Base-by-base conservation (phyloP, 805 yeast genomes). In the Schizosaccharomyces lindneri region DNA sequence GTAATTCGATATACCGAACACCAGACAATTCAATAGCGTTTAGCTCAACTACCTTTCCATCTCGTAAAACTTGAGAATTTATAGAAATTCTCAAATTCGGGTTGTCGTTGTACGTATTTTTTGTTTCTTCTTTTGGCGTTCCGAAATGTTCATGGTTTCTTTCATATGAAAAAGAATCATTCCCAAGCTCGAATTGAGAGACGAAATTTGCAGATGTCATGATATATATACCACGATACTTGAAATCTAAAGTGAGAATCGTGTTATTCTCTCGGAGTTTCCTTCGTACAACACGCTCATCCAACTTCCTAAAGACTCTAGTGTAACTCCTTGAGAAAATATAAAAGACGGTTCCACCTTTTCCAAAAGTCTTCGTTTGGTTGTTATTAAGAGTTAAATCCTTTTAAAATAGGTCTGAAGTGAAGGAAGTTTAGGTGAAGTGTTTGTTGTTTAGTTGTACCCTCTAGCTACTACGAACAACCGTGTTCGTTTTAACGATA, bases 1-100 rank as follows among this genome's bases (percentile, higher is more conserved):
- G 79, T 71, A 80, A 77, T 70, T 84, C 88, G 66, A 75, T 67
- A 32, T 78, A 81, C 4, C 81, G 81, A 19, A 80, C 79, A 64
- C 79, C 81, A 19, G 85, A 79, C 70, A 83, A 82, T 36, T 81
- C 77, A 7, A 85, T 84, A 51, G 36, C 36, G 32, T 51, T 19
- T 29, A 51, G n/a, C 11, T 51, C 36, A 24, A 51, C 36, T 17
- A 29, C 6, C n/a, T 29, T 21, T 21, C 57, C 57, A 17, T 51
- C 57, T 24, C 36, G 31, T 24, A 24, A 29, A 21, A 29, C 31
- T 29, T 51, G 57, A 17, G 51, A 46, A 24, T 46, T 46, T 19
- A 46, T 46, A 46, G 27, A 46, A 46, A 46, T 46, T 4, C 51
- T 46, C 17, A 24, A 13, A 46, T 17, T 46, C 11, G 51, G 17